Base-by-base conservation (phyloP, 1,139 yeast species). In the Fermentozyma sake region DNA sequence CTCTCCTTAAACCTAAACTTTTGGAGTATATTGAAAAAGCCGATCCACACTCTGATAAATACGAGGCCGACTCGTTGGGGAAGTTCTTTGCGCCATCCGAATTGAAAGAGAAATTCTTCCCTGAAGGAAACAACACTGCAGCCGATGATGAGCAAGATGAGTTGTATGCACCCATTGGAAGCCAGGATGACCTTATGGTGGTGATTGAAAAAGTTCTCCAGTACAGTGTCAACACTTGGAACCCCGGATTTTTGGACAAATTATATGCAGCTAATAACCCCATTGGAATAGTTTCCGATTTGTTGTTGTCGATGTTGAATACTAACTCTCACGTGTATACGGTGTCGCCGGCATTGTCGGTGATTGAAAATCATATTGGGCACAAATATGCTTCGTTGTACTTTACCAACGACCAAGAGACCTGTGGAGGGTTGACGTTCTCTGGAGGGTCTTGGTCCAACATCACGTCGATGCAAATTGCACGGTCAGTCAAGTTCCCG, bases 381-480 rank as follows among this genome's bases (percentile, higher is more conserved):
- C 70, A 65, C 26, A 74, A 76, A 32, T 85, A 85, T 48, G 95
- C 95, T 3, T 52, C 58, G 26, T 41, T 79, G 42, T 84, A 80
- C 55, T 82, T 68, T 42, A 45, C 44, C n/a, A 42, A 52, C 25
- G 48, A 52, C 11, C 68, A 66, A 5, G 55, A 58, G 5, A 61
- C 65, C 18, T 73, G 89, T 26, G 95, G 95, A 14, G 95, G 95
- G 0, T 61, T 85, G 42, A 85, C 95, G 0, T 82, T 84, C 52
- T 74, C 89, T 17, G 95, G 95, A 9, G 95, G 95, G 0, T 79
- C 91, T 4, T 84, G 89, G 77, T 82, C 94, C 11, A 85, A 85
- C 52, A 72, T 82, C 29, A 83, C 94, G 3, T 76, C 86, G 32
- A 52, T 85, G 56, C 91, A 83, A 39, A 77, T 81, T 51, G 95